These are phyloP conservation scores for Plantago major DNA, from an alignment of 257 asterid species.

Conservation along the genomic window DNA sequence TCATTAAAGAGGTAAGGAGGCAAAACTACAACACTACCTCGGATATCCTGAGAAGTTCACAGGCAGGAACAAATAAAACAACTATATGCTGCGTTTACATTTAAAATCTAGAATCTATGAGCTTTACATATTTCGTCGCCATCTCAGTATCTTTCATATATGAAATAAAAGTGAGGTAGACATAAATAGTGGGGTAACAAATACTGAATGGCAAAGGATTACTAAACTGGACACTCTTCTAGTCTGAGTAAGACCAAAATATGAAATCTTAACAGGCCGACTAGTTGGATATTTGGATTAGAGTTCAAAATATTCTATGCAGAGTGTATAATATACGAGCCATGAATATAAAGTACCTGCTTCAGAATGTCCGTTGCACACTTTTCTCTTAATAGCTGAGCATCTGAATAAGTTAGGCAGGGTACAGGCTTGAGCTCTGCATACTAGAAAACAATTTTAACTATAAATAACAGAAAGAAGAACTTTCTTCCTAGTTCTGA, in stretches of 20 bases:
- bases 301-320: neutral
- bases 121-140: too few species aligned
- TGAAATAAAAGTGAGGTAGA: too few species aligned
- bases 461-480: conserved; percentile 8
- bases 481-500: neutral
- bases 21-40: too few species aligned
- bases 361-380: conserved; percentile 84
- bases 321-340: conserved; percentile 1
- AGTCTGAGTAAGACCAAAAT: neutral
- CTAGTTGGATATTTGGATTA: neutral
- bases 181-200: too few species aligned
- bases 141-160: too few species aligned
- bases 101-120: too few species aligned
- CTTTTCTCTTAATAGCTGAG: conserved; percentile 65
- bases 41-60: too few species aligned
- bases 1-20: too few species aligned
- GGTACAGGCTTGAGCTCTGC: conserved; percentile 99
- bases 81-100: too few species aligned
- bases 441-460: conserved; percentile 49
- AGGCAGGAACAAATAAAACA: too few species aligned
- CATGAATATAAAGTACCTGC: conserved; percentile 52
- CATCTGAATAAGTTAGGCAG: conserved; percentile 85
- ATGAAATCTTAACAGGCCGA: neutral
- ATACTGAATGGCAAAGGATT: too few species aligned
- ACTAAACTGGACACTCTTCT: too few species aligned